A percentile compares a stretch with the other conserved stretches of the same genome.
Evolutionary conservation across 176 grass and related monocot genomes (phyloP).

Genomic region (Carex scoparia): DNA sequence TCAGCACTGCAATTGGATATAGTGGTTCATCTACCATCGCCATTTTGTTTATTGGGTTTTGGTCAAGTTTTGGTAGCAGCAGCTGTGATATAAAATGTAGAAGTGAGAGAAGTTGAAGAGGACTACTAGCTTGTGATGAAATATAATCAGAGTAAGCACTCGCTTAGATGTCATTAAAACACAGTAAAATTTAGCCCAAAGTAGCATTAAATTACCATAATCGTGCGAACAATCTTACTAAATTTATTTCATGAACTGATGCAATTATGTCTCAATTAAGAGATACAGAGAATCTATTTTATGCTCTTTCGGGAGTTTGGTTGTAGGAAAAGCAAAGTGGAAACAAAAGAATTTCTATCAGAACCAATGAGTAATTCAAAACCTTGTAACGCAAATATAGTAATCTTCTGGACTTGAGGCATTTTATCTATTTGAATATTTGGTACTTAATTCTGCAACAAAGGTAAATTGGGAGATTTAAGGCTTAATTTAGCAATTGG

Average conservation of each 20-base stretch:
- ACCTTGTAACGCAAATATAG: neutral
- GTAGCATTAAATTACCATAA: neutral
- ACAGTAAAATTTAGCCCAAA: neutral
- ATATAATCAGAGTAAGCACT: neutral
- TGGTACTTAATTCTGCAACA: neutral
- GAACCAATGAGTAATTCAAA: neutral
- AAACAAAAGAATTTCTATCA: neutral
- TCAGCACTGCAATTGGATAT: conserved; percentile 85
- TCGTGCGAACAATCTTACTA: neutral
- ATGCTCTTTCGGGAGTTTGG: neutral
- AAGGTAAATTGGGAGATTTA: neutral
- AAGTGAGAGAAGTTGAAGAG: neutral
- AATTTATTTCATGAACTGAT: neutral
- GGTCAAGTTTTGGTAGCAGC: neutral
- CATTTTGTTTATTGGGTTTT: conserved; percentile 38
- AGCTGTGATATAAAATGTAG: neutral
- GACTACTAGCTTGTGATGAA: neutral
- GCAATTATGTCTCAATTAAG: neutral
- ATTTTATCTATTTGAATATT: neutral
- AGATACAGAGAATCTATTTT: neutral
- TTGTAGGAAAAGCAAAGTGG: neutral
- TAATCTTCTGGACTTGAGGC: neutral
- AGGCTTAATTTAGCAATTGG: neutral
- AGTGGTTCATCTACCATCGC: conserved; percentile 78
- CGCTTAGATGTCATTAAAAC: neutral